phyloP scores from a whole-genome alignment of 2,329 filamentous ascomycete species.

The Epichloe amarillans region DNA sequence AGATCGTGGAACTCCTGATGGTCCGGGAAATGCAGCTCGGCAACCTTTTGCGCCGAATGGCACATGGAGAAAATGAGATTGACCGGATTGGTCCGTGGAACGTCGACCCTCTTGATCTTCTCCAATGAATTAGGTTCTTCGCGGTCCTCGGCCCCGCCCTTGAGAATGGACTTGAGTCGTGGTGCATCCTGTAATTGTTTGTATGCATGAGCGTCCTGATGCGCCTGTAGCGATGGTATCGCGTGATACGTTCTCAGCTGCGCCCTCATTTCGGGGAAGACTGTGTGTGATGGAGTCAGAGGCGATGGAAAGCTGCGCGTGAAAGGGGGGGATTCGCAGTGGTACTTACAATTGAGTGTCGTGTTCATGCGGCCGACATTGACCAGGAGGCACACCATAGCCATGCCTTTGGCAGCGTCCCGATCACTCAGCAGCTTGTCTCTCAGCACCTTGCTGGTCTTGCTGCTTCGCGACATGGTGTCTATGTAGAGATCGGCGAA shows the following conservation, averaged over 20 bases:
- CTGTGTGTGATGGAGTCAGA: conserved; percentile 31
- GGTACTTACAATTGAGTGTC: conserved; percentile 73
- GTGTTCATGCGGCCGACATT: conserved; percentile 99
- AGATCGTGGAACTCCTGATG: conserved; percentile 90
- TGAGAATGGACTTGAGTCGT: conserved; percentile 89
- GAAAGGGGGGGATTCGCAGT: background rate
- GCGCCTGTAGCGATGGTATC: conserved; percentile 88
- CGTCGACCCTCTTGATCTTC: conserved; percentile 53
- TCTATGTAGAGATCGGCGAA: conserved; percentile 98
- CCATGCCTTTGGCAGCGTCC: conserved; percentile 91
- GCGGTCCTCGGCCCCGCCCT: conserved; percentile 86
- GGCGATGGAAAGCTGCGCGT: background rate
- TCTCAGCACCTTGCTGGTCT: conserved; percentile 95
- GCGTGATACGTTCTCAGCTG: conserved; percentile 96
- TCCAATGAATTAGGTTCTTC: conserved; percentile 72
- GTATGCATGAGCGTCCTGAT: conserved; percentile 90
- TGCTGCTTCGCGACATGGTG: conserved; percentile 96
- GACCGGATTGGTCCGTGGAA: conserved; percentile 83
- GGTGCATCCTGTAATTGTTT: conserved; percentile 97
- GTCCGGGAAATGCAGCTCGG: conserved; percentile 79
- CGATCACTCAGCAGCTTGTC: conserved; percentile 91
- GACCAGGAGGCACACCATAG: conserved; percentile 95
- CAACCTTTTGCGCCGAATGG: conserved; percentile 78
- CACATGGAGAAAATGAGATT: conserved; percentile 94
- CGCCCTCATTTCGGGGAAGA: conserved; percentile 98